A percentile compares a stretch with the other conserved stretches of the same genome.
Evolutionary conservation across 306 rosid genomes (phyloP).

Genomic region (Casuarina glauca): DNA sequence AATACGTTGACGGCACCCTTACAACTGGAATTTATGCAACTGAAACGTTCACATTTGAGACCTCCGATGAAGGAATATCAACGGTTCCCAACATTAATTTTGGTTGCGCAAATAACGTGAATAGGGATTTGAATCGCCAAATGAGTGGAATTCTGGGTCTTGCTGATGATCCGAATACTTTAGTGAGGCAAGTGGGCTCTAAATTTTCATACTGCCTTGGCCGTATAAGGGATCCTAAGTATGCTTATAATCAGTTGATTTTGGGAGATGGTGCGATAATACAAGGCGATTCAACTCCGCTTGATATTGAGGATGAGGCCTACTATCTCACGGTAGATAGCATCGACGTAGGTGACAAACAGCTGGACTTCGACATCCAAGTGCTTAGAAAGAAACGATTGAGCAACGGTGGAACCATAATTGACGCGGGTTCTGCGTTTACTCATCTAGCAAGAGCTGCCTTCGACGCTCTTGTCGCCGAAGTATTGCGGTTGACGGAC

Average conservation of each 20-base stretch:
- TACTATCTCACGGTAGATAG: constrained; percentile 43
- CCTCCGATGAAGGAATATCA: constrained; percentile 34
- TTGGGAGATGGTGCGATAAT: constrained; percentile 46
- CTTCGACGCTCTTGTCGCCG: constrained; percentile 1
- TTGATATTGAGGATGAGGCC: constrained; percentile 3
- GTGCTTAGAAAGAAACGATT: constrained; percentile 24
- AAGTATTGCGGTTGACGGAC: constrained; percentile 22
- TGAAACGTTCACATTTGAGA: constrained; percentile 34
- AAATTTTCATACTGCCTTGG: constrained; percentile 53
- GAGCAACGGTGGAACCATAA: constrained; percentile 43
- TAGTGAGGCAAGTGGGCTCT: constrained; percentile 33
- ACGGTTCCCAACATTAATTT: constrained; percentile 1
- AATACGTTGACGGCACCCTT: constrained; percentile 17
- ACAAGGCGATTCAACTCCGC: constrained; percentile 42
- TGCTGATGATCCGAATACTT: constrained; percentile 12
- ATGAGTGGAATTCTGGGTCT: constrained; percentile 47
- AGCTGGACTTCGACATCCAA: constrained; percentile 24
- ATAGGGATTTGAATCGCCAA: neutral
- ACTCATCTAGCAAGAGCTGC: constrained; percentile 29
- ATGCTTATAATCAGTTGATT: constrained; percentile 39
- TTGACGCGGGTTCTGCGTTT: constrained; percentile 36
- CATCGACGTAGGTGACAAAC: constrained; percentile 43
- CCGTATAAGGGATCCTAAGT: constrained; percentile 29
- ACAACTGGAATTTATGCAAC: constrained; percentile 28
- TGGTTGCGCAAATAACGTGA: constrained; percentile 32